phyloP scores from a whole-genome alignment of 805 yeast genomes.

The Saccharomyces jurei region DNA sequence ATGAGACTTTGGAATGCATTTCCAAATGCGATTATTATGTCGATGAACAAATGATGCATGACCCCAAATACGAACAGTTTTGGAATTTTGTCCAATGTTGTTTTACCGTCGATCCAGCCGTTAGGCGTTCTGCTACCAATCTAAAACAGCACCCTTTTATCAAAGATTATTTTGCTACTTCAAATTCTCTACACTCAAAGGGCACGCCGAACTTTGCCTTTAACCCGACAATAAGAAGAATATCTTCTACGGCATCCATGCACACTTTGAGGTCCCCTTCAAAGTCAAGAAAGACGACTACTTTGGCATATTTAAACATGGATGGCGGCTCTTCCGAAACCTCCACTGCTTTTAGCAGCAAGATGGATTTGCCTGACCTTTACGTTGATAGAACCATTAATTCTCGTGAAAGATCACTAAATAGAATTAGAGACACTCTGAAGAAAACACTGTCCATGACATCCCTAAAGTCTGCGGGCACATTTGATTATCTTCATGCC shows the following conservation, averaged over 20 bases:
- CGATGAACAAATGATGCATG: constrained; percentile 54
- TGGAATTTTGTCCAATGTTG: constrained; percentile 52
- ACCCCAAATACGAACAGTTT: constrained; percentile 38
- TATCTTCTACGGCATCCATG: constrained; percentile 1
- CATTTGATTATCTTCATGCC: background rate
- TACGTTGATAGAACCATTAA: constrained; percentile 4
- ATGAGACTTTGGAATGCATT: constrained; percentile 62
- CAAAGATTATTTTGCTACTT: constrained; percentile 17
- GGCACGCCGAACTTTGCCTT: background rate
- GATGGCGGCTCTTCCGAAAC: constrained; percentile 4
- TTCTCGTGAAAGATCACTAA: constrained; percentile 10
- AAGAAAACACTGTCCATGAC: constrained; percentile 23
- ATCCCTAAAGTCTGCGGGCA: constrained; percentile 4
- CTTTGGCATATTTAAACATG: constrained; percentile 4
- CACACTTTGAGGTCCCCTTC: constrained; percentile 19
- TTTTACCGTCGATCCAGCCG: constrained; percentile 37
- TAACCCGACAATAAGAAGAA: background rate
- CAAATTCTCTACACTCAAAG: background rate
- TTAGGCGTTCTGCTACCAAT: constrained; percentile 41
- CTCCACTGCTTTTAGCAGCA: constrained; percentile 4
- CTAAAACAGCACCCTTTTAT: constrained; percentile 39
- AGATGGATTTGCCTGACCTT: constrained; percentile 3
- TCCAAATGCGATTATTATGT: constrained; percentile 46
- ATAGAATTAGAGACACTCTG: constrained; percentile 18
- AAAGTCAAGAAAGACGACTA: constrained; percentile 9